Evolutionary conservation across 192 early-diverging fungal species (phyloP).

Genomic region (Helicostylum pulchrum): DNA sequence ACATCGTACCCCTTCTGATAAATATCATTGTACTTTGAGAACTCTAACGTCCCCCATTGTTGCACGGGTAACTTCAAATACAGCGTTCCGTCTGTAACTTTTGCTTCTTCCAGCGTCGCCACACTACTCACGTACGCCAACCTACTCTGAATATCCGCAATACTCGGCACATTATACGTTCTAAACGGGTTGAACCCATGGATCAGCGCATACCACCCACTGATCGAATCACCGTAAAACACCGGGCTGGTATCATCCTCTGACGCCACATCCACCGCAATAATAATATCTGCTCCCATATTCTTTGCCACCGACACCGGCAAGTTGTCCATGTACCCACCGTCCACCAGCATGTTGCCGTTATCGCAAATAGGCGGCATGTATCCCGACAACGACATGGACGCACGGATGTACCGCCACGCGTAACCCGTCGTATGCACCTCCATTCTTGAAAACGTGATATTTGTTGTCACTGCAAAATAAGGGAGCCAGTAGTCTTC

Average conservation of each 20-base stretch:
- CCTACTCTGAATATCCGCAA: slow-evolving; percentile 93
- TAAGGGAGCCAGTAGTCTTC: slow-evolving; percentile 98
- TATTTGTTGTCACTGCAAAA: slow-evolving; percentile 93
- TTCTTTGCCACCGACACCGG: slow-evolving; percentile 75
- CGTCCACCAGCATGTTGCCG: slow-evolving; percentile 96
- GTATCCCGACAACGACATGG: slow-evolving; percentile 96
- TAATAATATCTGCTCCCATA: slow-evolving; percentile 83
- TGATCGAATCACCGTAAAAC: slow-evolving; percentile 85
- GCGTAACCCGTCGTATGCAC: slow-evolving; percentile 89
- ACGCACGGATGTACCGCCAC: slow-evolving; percentile 96
- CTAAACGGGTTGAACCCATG: slow-evolving; percentile 80
- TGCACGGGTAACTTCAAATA: slow-evolving; percentile 88
- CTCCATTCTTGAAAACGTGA: slow-evolving; percentile 93
- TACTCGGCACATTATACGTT: slow-evolving; percentile 73
- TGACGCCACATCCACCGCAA: slow-evolving; percentile 92
- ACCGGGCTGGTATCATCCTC: slow-evolving; percentile 94
- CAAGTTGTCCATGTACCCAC: slow-evolving; percentile 97
- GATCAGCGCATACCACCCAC: slow-evolving; percentile 88
- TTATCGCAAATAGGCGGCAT: slow-evolving; percentile 96
- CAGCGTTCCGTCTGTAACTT: slow-evolving; percentile 71
- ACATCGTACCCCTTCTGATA: slow-evolving; percentile 83
- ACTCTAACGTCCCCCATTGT: slow-evolving; percentile 85
- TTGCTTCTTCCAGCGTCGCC: slow-evolving; percentile 85
- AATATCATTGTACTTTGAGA: slow-evolving; percentile 88
- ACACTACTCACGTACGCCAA: slow-evolving; percentile 93